Base-by-base conservation (phyloP, 176 grass and related monocot species). In the Carex littledalei region DNA sequence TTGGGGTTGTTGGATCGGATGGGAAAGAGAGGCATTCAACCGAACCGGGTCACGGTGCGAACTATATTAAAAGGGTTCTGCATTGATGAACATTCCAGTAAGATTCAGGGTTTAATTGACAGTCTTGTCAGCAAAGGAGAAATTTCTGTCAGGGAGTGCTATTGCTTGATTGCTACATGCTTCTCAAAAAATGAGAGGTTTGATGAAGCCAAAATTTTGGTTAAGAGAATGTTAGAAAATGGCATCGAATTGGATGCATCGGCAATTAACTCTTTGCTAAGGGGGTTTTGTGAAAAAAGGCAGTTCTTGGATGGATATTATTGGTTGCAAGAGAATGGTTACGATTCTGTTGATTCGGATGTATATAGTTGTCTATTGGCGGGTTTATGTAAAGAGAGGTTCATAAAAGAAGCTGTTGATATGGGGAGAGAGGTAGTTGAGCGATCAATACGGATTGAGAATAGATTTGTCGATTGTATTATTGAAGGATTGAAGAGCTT, bases 1-100 rank as follows among this genome's bases (percentile, higher is more conserved):
- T 52, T 98, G 76, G 57, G 64, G 9, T 52, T 94, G 63, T 86
- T 94, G 55, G 92, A 92, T 14, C 85, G 91, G 84, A 98, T 98
- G 95, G 41, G 20, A 12, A 79, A 43, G 18, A 88, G 92, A 74
- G 91, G 88, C 12, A 81, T 94, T 82, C 80, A 81, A 58, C 91
- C 89, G 2, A 94, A 94, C 85, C 87, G 67, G 16, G 83, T 94
- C 7, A 91, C 91, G 5, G 53, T 98, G 49, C 81, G 75, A 47
- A 94, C 91, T 0, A 70, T 98, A 3, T 26, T 94, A 2, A 79
- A 86, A 34, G 88, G 95, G 6, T 83, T 98, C 54, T 93, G 92
- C 16, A 26, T 73, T 0, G 62, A 81, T 45, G 70, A 47, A 17
- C 32, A 52, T 62, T 47, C 88, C 16, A 55, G 24, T 0, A 73